A percentile compares a stretch with the other conserved stretches of the same genome.
Conservation (phyloP, 345 rosid genomes). For the Syzygium aromaticum region DNA sequence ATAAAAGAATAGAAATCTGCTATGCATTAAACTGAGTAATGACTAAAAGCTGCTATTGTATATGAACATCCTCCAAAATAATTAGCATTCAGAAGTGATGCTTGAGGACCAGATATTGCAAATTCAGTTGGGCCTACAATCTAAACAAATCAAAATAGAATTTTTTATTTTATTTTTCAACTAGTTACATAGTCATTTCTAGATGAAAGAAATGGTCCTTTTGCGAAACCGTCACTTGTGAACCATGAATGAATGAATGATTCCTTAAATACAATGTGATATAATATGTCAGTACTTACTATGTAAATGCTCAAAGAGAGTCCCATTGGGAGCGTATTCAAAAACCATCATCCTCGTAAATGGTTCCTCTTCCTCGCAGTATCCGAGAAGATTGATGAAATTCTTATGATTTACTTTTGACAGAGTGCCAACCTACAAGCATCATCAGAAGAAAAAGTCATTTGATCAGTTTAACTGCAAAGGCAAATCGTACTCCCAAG, state of each 20-base stretch:
- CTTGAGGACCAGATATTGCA: background rate
- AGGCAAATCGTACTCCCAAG: background rate
- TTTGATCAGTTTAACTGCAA: background rate
- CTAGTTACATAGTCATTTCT: background rate
- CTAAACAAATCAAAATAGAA: background rate
- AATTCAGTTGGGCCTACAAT: background rate
- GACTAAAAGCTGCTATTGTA: background rate
- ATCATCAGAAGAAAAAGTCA: background rate
- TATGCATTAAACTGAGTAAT: background rate
- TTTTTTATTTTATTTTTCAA: background rate
- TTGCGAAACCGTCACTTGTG: background rate
- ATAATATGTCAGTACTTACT: constrained; percentile 28
- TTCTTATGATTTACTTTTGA: constrained; percentile 92
- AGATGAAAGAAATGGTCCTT: background rate
- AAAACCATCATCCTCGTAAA: constrained; percentile 97
- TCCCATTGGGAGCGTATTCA: constrained; percentile 94
- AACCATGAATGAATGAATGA: background rate
- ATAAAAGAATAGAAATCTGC: background rate
- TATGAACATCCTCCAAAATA: background rate
- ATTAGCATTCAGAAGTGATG: background rate
- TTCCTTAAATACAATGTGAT: background rate
- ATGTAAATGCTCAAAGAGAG: constrained; percentile 88
- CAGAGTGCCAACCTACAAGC: constrained; percentile 61
- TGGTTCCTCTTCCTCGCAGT: constrained; percentile 72
- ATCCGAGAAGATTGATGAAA: constrained; percentile 85